Base-by-base conservation (phyloP, 2,329 filamentous ascomycete genomes). In the Chaetoscypha palmicola region DNA sequence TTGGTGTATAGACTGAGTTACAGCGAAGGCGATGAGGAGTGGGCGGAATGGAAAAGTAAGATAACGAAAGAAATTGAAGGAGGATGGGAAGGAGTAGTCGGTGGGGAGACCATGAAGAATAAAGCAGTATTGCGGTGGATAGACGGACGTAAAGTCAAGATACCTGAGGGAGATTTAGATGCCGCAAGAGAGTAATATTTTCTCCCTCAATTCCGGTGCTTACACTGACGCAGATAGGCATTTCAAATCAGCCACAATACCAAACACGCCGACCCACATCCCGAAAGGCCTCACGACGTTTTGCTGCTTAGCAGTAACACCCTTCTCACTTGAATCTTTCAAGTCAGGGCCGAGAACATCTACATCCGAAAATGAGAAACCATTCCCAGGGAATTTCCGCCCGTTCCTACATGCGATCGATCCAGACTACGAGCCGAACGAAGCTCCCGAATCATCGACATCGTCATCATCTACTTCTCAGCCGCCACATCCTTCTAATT, bases 71-170 rank as follows among this genome's bases (percentile, higher is more conserved):
- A 35, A 9, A 26, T 57, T 21, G 45, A 51, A 9, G 47, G 41
- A 22, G 53, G 48, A 7, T 50, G 46, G 46, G 48, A 50, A 7
- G 53, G 43, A 5, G 22, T 50, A 20, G 11, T 52, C 7, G 47
- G 40, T 14, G 43, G 40, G 2, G 43, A 50, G 9, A 42, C 30
- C 2, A 30, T 47, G 14, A 53, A 45, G 19, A 31, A 28, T 9
- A 57, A 57, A 20, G 49, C 50, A 7, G 47, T 20, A 1, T 17
- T 55, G 10, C 43, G 54, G 23, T 55, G 54, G 54, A 45, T 56
- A 9, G 49, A 54, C 45, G 52, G 54, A 2, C 14, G 48, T 3
- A 41, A 51, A 12, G 46, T 44, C 9, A 37, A 43, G 5, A 50
- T 57, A 16, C 24, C 41, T 3, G 51, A 57, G 30, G 51, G 46